These are phyloP conservation scores for Furcasterigmium furcatum DNA, from an alignment of 2,329 filamentous ascomycete species.

Conservation along the genomic window DNA sequence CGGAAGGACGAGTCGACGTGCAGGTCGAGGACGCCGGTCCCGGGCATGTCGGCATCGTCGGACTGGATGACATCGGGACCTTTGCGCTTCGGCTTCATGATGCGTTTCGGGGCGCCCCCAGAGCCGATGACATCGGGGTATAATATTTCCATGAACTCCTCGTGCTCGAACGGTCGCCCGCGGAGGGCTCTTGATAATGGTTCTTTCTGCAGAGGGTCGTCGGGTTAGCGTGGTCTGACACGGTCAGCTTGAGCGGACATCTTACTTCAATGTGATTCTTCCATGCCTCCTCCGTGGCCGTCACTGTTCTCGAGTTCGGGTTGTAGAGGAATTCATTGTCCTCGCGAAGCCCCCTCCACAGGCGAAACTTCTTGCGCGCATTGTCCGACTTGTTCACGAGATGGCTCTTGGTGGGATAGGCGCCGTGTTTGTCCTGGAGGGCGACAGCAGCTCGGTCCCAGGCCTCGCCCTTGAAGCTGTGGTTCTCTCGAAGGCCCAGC, in stretches of 20 bases:
- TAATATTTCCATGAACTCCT: constrained; percentile 57
- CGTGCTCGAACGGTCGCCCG: constrained; percentile 56
- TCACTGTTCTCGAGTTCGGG: constrained; percentile 44
- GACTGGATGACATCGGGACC: constrained; percentile 40
- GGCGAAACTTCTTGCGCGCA: constrained; percentile 59
- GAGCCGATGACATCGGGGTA: constrained; percentile 60
- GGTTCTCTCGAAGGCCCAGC: constrained; percentile 52
- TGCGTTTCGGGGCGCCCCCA: constrained; percentile 55
- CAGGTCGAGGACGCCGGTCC: constrained; percentile 43
- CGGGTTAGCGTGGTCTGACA: background rate
- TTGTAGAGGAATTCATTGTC: constrained; percentile 56
- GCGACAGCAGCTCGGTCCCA: constrained; percentile 56
- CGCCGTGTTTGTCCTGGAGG: constrained; percentile 51
- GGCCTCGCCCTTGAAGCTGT: constrained; percentile 59
- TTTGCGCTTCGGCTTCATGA: constrained; percentile 52
- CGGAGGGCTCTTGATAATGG: constrained; percentile 54
- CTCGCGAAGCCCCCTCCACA: constrained; percentile 57
- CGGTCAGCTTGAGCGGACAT: constrained; percentile 3
- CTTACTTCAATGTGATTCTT: constrained; percentile 53
- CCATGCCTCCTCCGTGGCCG: constrained; percentile 56
- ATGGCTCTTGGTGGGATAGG: constrained; percentile 57
- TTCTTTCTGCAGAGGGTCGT: constrained; percentile 40
- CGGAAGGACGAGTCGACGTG: constrained; percentile 28
- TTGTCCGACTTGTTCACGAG: constrained; percentile 64
- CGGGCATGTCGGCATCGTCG: constrained; percentile 46